These are phyloP conservation scores for Kandelia obovata DNA, from an alignment of 345 rosid genomes.

Conservation along the genomic window DNA sequence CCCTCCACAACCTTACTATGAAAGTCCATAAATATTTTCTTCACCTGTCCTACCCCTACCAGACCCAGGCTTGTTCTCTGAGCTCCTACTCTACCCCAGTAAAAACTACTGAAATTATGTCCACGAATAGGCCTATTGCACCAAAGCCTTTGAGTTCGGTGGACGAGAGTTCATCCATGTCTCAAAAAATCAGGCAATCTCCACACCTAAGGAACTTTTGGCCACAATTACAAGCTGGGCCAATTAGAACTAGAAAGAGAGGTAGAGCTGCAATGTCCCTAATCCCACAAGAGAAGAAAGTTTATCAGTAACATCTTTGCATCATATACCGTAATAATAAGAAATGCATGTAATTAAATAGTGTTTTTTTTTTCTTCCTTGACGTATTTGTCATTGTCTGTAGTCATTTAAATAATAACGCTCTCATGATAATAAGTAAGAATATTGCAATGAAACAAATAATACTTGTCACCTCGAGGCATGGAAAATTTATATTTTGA, in stretches of 20 bases:
- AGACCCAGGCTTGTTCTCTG: conserved; percentile 3
- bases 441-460: too few relatives aligned
- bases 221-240: conserved; percentile 83
- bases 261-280: conserved; percentile 45
- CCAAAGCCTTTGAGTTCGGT: conserved; percentile 55
- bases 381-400: too few relatives aligned
- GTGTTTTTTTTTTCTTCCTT: too few relatives aligned
- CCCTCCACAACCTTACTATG: not conserved
- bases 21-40: not conserved
- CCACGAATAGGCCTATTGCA: conserved; percentile 85
- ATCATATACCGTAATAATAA: too few relatives aligned
- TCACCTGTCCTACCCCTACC: not conserved
- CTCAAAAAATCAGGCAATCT: conserved; percentile 65
- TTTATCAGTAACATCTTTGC: too few relatives aligned
- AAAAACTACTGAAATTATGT: conserved; percentile 88
- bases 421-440: too few relatives aligned
- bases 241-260: conserved; percentile 81
- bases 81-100: conserved; percentile 42
- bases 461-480: too few relatives aligned
- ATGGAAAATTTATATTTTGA: too few relatives aligned
- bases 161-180: conserved; percentile 42
- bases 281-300: too few relatives aligned
- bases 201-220: conserved; percentile 72
- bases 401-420: too few relatives aligned
- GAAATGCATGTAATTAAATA: too few relatives aligned